Evolutionary conservation across 2,329 filamentous ascomycete genomes (phyloP).

Genomic region (Ceratocystis alfenasii): DNA sequence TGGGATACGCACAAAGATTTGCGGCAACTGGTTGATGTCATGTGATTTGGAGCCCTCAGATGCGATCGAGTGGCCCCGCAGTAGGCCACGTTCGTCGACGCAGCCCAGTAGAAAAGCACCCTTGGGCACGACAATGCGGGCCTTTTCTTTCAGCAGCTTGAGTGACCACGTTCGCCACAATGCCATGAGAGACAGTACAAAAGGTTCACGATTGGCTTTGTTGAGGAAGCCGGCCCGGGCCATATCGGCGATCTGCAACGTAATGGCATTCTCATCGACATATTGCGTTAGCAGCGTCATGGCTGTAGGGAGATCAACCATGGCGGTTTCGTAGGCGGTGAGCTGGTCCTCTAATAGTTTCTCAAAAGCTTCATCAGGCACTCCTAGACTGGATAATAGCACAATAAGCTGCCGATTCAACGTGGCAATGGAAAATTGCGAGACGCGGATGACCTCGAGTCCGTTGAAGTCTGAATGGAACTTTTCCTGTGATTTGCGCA

Average conservation of each 20-base stretch:
- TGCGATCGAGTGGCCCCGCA: constrained; percentile 57
- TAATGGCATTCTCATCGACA: constrained; percentile 76
- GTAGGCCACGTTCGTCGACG: constrained; percentile 66
- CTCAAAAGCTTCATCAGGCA: constrained; percentile 55
- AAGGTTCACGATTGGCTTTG: constrained; percentile 53
- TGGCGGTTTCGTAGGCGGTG: constrained; percentile 53
- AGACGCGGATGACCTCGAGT: constrained; percentile 76
- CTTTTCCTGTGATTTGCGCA: constrained; percentile 78
- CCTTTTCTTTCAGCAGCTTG: constrained; percentile 85
- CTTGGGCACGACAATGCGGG: constrained; percentile 66
- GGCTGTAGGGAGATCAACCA: constrained; percentile 53
- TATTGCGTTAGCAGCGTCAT: constrained; percentile 57
- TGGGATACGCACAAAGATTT: constrained; percentile 81
- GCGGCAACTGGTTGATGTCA: constrained; percentile 49
- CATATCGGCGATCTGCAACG: constrained; percentile 61
- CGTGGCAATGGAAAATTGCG: constrained; percentile 61
- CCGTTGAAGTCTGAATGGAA: constrained; percentile 60
- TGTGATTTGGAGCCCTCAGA: constrained; percentile 33
- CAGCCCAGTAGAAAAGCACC: constrained; percentile 83
- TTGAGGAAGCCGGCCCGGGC: constrained; percentile 69
- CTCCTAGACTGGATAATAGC: constrained; percentile 67
- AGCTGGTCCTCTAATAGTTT: constrained; percentile 58
- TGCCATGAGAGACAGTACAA: constrained; percentile 63
- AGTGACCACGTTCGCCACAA: constrained; percentile 85
- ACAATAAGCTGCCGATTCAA: constrained; percentile 85